A percentile compares a stretch with the other conserved stretches of the same genome.
These are phyloP conservation scores for Boletus sp. DNA, from an alignment of 768 basidiomycete species.

Conservation along the genomic window DNA sequence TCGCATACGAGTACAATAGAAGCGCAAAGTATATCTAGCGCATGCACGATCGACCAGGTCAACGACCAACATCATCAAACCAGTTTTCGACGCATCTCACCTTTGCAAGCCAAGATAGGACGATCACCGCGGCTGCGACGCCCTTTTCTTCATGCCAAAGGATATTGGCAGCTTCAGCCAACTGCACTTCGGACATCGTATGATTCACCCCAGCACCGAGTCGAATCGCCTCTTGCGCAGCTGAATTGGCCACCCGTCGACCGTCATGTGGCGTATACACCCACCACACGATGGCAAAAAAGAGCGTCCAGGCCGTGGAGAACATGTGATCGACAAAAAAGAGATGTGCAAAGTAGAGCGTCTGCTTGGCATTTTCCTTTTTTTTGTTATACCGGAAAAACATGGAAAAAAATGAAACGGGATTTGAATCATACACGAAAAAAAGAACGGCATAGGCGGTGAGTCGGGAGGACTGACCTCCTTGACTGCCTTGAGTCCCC, in stretches of 20 bases:
- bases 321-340: conserved; percentile 92
- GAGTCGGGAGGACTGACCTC: conserved; percentile 52
- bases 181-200: conserved; percentile 62
- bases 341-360: conserved; percentile 86
- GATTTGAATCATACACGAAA: conserved; percentile 11
- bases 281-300: conserved; percentile 93
- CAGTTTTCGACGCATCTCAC: conserved; percentile 40
- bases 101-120: conserved; percentile 86
- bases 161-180: conserved; percentile 66
- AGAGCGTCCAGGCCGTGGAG: conserved; percentile 87
- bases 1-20: conserved; percentile 89
- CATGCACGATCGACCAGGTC: conserved; percentile 2
- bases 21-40: conserved; percentile 88
- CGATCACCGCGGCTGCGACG: conserved; percentile 70
- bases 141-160: conserved; percentile 93
- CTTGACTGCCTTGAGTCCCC: conserved; percentile 86
- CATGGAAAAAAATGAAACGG: background rate
- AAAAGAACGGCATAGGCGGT: background rate
- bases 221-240: conserved; percentile 86
- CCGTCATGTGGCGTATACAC: conserved; percentile 91
- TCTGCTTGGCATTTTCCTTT: conserved; percentile 86
- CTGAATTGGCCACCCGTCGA: conserved; percentile 71
- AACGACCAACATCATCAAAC: background rate
- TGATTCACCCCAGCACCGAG: conserved; percentile 51
- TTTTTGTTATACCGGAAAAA: background rate